phyloP scores from a whole-genome alignment of 208 protist species.

The Crithidia acanthocephali region DNA sequence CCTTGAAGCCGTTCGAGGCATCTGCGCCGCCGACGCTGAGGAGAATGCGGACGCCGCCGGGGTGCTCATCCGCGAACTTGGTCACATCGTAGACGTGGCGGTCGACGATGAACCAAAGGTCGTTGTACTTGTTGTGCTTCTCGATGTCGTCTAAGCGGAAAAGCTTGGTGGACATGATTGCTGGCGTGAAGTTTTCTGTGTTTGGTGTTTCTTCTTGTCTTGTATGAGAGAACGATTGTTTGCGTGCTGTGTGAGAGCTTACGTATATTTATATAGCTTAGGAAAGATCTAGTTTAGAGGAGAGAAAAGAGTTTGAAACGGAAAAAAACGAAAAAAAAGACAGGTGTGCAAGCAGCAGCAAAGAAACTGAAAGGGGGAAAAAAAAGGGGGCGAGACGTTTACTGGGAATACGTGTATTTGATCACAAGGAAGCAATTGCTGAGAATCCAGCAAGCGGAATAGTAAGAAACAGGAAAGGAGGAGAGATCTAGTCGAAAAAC shows the following conservation, averaged over 20 bases:
- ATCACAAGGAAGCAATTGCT: slow-evolving; percentile 15
- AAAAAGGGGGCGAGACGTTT: neutral
- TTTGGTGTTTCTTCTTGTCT: too few species aligned
- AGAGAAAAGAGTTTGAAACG: neutral
- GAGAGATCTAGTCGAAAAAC: neutral
- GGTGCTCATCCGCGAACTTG: slow-evolving; percentile 82
- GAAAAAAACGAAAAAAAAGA: neutral
- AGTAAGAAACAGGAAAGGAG: too few species aligned
- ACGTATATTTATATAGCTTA: neutral
- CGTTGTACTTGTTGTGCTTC: slow-evolving; percentile 61
- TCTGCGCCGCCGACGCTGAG: slow-evolving; percentile 75
- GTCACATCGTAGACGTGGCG: slow-evolving; percentile 84
- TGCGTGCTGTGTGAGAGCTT: neutral
- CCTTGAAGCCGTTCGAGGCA: slow-evolving; percentile 80
- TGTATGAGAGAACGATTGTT: neutral
- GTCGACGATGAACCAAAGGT: slow-evolving; percentile 84
- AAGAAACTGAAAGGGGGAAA: neutral
- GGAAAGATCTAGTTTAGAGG: neutral
- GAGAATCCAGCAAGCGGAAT: too few species aligned
- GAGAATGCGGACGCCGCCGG: slow-evolving; percentile 82
- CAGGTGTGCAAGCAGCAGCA: neutral
- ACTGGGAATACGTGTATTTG: slow-evolving; percentile 8
- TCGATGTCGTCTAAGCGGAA: slow-evolving; percentile 59
- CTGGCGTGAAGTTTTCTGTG: neutral
- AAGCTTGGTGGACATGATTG: slow-evolving; percentile 33